Evolutionary conservation across 768 basidiomycete species (phyloP).

Genomic region (Amanita brunnescens): DNA sequence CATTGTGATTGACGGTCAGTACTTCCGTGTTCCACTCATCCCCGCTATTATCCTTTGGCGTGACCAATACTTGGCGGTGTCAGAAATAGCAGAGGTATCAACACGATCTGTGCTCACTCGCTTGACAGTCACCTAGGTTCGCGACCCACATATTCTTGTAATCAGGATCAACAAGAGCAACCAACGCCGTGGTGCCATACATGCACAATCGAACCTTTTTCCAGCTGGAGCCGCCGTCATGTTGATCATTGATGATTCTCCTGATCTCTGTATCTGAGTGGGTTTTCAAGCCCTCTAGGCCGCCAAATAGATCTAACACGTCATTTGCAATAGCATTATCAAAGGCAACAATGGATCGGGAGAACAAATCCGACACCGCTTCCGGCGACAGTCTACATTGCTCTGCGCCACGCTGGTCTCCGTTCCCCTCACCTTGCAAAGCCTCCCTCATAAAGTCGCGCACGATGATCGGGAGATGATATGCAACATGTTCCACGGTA

Average conservation of each 20-base stretch:
- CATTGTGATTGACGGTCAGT: constrained; percentile 63
- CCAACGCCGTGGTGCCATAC: constrained; percentile 72
- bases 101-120: constrained; percentile 36
- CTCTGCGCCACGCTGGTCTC: constrained; percentile 27
- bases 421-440: constrained; percentile 10
- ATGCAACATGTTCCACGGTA: constrained; percentile 60
- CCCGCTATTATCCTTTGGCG: constrained; percentile 27
- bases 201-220: constrained; percentile 62
- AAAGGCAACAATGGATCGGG: constrained; percentile 49
- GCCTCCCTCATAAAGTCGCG: constrained; percentile 46
- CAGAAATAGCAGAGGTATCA: not conserved
- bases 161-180: constrained; percentile 64
- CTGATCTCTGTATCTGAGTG: constrained; percentile 51
- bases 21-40: constrained; percentile 53
- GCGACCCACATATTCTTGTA: constrained; percentile 69
- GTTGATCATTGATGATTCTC: constrained; percentile 55
- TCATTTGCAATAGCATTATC: constrained; percentile 63
- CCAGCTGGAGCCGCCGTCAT: constrained; percentile 49
- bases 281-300: constrained; percentile 37
- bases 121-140: constrained; percentile 76
- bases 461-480: constrained; percentile 61
- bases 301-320: constrained; percentile 54
- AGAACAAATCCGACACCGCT: constrained; percentile 47
- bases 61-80: constrained; percentile 38
- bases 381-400: constrained; percentile 27